A percentile compares a stretch with the other conserved stretches of the same genome.
phyloP scores from a whole-genome alignment of 495 filamentous ascomycete species.

The Tuber borchii region DNA sequence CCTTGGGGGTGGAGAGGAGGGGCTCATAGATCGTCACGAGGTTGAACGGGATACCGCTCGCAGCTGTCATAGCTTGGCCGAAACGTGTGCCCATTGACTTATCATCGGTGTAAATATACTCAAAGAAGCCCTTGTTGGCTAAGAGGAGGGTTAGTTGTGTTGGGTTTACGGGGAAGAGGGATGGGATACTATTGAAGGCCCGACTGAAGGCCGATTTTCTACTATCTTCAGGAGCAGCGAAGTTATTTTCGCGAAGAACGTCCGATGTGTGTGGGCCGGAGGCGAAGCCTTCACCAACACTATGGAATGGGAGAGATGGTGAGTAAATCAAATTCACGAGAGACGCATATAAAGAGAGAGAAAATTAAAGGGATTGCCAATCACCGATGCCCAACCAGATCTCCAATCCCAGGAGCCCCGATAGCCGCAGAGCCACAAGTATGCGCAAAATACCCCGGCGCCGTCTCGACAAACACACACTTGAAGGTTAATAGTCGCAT shows the following conservation, averaged over 20 bases:
- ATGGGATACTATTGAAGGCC: slow-evolving; percentile 14
- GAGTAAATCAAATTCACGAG: not conserved
- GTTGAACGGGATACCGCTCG: not conserved
- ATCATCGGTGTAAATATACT: slow-evolving; percentile 1
- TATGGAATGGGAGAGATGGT: not conserved
- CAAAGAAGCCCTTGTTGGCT: slow-evolving; percentile 13
- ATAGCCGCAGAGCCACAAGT: slow-evolving; percentile 5
- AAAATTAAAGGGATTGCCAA: not conserved
- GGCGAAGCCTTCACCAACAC: not conserved
- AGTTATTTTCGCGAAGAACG: slow-evolving; percentile 9
- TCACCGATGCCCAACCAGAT: slow-evolving; percentile 7
- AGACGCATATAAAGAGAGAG: not conserved
- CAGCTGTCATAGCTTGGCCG: not conserved
- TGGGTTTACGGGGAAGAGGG: not conserved
- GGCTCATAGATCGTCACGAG: not conserved
- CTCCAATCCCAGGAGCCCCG: not conserved
- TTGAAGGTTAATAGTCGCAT: slow-evolving; percentile 10
- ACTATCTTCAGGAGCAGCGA: slow-evolving; percentile 1
- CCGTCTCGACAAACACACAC: slow-evolving; percentile 12
- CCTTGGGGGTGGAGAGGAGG: slow-evolving; percentile 9
- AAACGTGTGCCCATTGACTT: slow-evolving; percentile 10
- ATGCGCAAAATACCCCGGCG: slow-evolving; percentile 11
- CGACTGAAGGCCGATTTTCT: slow-evolving; percentile 11
- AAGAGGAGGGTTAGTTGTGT: not conserved
- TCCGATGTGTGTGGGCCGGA: slow-evolving; percentile 2